These are phyloP conservation scores for Passalora sequoiae DNA, from an alignment of 2,329 filamentous ascomycete genomes.

Conservation along the genomic window DNA sequence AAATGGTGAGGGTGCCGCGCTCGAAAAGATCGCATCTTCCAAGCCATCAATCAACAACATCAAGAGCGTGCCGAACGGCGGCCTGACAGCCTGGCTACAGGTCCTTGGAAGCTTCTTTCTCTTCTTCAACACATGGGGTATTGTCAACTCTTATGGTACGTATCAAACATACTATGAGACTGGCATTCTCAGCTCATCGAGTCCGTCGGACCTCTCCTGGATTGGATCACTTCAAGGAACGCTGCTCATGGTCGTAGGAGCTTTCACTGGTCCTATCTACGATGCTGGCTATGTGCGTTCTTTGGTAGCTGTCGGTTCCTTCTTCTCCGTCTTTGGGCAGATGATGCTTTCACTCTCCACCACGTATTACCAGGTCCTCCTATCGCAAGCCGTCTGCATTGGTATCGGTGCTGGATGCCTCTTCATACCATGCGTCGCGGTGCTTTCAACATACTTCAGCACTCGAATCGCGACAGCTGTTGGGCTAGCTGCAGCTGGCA, in stretches of 20 bases:
- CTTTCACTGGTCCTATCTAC: constrained; percentile 45
- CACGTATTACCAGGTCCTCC: constrained; percentile 46
- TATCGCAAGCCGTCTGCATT: constrained; percentile 47
- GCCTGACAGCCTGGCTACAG: constrained; percentile 45
- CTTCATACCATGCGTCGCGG: constrained; percentile 40
- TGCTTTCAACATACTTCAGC: constrained; percentile 45
- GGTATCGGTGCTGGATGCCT: constrained; percentile 42
- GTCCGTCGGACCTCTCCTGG: constrained; percentile 45
- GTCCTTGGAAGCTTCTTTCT: constrained; percentile 46
- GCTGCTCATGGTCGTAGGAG: constrained; percentile 44
- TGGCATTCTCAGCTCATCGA: constrained; percentile 35
- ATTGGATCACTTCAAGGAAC: constrained; percentile 48
- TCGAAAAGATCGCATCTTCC: constrained; percentile 23
- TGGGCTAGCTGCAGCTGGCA: constrained; percentile 44
- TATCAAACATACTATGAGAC: constrained; percentile 48
- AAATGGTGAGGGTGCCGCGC: constrained; percentile 4
- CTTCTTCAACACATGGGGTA: constrained; percentile 40
- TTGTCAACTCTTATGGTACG: constrained; percentile 43
- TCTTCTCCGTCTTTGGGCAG: constrained; percentile 45
- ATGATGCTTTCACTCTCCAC: constrained; percentile 48
- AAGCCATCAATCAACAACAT: constrained; percentile 40
- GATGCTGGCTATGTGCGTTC: constrained; percentile 45
- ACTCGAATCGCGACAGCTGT: constrained; percentile 42
- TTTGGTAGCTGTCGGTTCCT: constrained; percentile 40
- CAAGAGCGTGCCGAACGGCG: constrained; percentile 43